Conservation (phyloP, 1,284 basidiomycete genomes). For the Termitomyces sp. region DNA sequence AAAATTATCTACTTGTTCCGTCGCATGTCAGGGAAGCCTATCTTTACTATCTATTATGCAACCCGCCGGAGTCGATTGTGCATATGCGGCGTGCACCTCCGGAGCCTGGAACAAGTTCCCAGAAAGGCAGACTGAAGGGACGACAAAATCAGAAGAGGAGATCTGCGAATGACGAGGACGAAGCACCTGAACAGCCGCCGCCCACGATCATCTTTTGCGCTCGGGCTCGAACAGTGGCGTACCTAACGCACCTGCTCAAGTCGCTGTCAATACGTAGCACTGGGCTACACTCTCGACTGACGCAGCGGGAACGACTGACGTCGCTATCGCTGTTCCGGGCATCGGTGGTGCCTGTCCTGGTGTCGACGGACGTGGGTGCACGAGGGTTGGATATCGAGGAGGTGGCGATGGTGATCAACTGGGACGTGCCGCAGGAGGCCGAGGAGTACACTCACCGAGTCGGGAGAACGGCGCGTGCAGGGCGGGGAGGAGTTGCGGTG, state of each 20-base stretch:
- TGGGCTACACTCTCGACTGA: conserved; percentile 89
- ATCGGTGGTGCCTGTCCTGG: conserved; percentile 83
- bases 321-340: conserved; percentile 88
- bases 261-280: conserved; percentile 81
- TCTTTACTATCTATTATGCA: conserved; percentile 84
- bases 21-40: conserved; percentile 94
- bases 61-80: conserved; percentile 78
- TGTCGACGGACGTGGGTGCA: conserved; percentile 94
- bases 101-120: conserved; percentile 32
- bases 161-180: conserved; percentile 36
- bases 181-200: conserved; percentile 63
- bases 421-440: conserved; percentile 84
- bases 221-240: conserved; percentile 84
- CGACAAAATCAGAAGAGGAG: conserved; percentile 30
- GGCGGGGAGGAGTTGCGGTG: conserved; percentile 83
- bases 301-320: conserved; percentile 82
- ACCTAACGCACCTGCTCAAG: conserved; percentile 79
- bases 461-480: conserved; percentile 91
- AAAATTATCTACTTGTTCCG: conserved; percentile 90
- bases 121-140: conserved; percentile 28
- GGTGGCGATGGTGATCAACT: conserved; percentile 93
- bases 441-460: conserved; percentile 81
- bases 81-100: conserved; percentile 62
- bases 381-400: conserved; percentile 94
- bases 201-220: conserved; percentile 96